A percentile compares a stretch with the other conserved stretches of the same genome.
phyloP scores from a whole-genome alignment of 139 green algal species.

The Chlorella vulgaris region DNA sequence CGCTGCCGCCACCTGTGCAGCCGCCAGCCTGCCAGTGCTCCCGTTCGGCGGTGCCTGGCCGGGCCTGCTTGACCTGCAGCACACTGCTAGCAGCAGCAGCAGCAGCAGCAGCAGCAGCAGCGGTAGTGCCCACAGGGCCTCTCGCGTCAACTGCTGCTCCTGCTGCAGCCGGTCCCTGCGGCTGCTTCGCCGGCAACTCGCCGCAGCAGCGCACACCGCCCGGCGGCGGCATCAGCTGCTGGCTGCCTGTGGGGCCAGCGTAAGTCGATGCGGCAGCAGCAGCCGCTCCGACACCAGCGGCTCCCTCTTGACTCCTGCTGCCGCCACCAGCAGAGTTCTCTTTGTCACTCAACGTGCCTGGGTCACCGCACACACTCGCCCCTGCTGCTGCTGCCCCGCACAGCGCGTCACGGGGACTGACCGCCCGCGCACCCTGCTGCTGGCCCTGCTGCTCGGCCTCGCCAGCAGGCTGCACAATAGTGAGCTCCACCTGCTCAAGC shows the following conservation, averaged over 20 bases:
- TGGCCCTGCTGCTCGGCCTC: background rate
- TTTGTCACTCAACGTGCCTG: constrained; percentile 15
- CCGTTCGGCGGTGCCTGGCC: background rate
- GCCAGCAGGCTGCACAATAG: constrained; percentile 3
- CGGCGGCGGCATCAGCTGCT: constrained; percentile 29
- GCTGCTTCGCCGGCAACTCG: background rate
- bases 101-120: background rate
- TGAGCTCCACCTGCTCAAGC: constrained; percentile 34
- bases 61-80: background rate
- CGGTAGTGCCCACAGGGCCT: background rate
- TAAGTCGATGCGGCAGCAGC: background rate
- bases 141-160: background rate
- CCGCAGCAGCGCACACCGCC: constrained; percentile 1
- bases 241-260: constrained; percentile 19
- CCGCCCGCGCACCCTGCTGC: constrained; percentile 8
- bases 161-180: constrained; percentile 26
- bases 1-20: background rate
- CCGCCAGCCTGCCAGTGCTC: too few species aligned
- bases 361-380: background rate
- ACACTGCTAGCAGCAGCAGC: background rate
- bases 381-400: background rate
- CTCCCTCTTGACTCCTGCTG: background rate
- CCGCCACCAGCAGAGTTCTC: background rate
- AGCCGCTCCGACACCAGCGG: background rate
- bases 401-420: background rate